Conservation (phyloP, 352 stramenopile species). For the Phytophthora constricta region DNA sequence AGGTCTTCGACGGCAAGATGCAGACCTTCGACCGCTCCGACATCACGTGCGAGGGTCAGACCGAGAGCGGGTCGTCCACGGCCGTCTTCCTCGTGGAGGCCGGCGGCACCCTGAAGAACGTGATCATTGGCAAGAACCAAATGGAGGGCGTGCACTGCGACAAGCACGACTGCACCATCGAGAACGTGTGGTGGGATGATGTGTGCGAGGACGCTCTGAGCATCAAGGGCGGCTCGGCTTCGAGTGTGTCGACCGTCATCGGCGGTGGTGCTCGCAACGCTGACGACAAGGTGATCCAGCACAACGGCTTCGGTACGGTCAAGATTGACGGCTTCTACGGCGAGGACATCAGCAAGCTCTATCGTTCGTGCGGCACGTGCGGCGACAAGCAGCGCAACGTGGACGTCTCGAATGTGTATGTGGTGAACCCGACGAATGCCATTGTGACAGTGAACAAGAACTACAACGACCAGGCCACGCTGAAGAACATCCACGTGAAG, state of each 20-base stretch:
- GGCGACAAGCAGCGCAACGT: slow-evolving; percentile 38
- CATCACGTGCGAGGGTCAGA: slow-evolving; percentile 41
- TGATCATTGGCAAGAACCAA: slow-evolving; percentile 47
- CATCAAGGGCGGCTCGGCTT: slow-evolving; percentile 43
- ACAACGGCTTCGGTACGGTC: slow-evolving; percentile 14
- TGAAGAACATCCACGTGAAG: slow-evolving; percentile 40
- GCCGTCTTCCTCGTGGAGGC: slow-evolving; percentile 36
- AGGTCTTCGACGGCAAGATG: slow-evolving; percentile 30
- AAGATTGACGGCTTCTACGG: slow-evolving; percentile 17
- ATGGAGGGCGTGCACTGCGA: slow-evolving; percentile 27
- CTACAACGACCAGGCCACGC: slow-evolving; percentile 37
- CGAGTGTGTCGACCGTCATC: slow-evolving; percentile 35
- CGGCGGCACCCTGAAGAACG: slow-evolving; percentile 46
- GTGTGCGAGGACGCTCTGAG: slow-evolving; percentile 31
- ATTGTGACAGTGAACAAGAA: slow-evolving; percentile 54
- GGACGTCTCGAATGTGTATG: slow-evolving; percentile 43
- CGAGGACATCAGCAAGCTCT: slow-evolving; percentile 23
- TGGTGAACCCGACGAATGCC: slow-evolving; percentile 32
- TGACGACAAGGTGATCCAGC: slow-evolving; percentile 43
- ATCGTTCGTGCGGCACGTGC: slow-evolving; percentile 39
- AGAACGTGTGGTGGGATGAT: slow-evolving; percentile 18
- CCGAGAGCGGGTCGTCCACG: slow-evolving; percentile 10
- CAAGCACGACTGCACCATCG: slow-evolving; percentile 39
- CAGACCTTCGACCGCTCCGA: slow-evolving; percentile 56
- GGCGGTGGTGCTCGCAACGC: slow-evolving; percentile 42